Evolutionary conservation across 495 filamentous ascomycete species (phyloP), one percentile per base, ranked within the genome.

Genomic region (Penicillium waksmanii): DNA sequence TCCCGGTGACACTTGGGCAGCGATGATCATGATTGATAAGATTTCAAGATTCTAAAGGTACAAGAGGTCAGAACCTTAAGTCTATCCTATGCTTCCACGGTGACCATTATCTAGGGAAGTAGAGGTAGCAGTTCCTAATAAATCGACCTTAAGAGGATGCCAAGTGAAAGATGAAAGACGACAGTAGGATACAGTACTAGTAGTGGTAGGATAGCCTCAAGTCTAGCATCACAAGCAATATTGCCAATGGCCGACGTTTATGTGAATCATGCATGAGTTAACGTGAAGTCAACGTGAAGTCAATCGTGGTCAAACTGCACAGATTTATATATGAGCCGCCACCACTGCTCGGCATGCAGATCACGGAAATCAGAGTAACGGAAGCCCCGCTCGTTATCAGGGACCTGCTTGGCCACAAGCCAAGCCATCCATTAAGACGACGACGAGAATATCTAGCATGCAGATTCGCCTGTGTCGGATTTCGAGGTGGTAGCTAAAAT

Each of bases 301-400:
- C 35, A 27, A 3, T 27, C 6, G 4, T 7, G 27, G 27, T 8
- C 27, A 31, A 31, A 31, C 27, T 8, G 36, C n/a, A 19, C 17
- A 38, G 17, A 44, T 19, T 44, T 18, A 17, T 12, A 43, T 43
- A 19, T 12, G 21, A 48, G 42, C 46, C 46, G 46, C 46, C 46
- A 47, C 44, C 21, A 17, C 1, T 13, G 25, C n/a, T 40, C 15
- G 31, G 21, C 27, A 18, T 40, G 56, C 40, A 48, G 56, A 58
- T 58, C 56, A 47, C 51, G 21, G 36, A 43, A 56, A 44, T 11
- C 31, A n/a, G 17, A 15, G 36, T 53, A 38, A 38, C 51, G 13
- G 27, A n/a, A 46, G 38, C 49, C 34, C 46, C 46, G 46, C 46
- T 48, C 42, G 42, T 44, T 44, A 44, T 44, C 17, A 44, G 42